These are phyloP conservation scores for Ilex aquifolium DNA, from an alignment of 257 asterid genomes.

Conservation along the genomic window DNA sequence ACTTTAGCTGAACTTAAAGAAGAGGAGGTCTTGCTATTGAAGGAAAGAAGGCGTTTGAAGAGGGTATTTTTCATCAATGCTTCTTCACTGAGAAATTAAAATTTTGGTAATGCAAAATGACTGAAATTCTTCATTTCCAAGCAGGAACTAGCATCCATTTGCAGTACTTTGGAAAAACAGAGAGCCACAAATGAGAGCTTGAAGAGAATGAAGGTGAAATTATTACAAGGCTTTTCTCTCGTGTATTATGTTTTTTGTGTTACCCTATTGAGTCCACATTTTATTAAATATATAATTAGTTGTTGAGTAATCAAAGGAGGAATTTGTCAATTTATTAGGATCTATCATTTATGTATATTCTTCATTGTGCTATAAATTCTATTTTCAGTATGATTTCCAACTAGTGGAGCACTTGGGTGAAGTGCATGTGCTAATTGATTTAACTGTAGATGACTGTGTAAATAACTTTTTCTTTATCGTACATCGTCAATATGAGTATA, in stretches of 20 bases:
- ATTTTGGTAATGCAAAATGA: neutral
- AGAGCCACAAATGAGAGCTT: slow-evolving; percentile 40
- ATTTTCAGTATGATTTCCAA: too few species aligned
- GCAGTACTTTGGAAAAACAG: slow-evolving; percentile 42
- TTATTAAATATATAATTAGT: neutral
- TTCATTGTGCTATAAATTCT: too few species aligned
- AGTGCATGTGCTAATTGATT: too few species aligned
- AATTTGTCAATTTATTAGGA: neutral
- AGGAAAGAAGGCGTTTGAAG: slow-evolving; percentile 58
- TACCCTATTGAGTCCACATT: neutral
- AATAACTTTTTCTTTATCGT: too few species aligned
- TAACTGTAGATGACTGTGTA: too few species aligned
- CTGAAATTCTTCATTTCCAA: slow-evolving; percentile 4
- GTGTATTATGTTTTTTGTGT: neutral
- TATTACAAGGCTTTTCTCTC: neutral
- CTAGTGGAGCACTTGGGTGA: too few species aligned
- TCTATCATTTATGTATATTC: too few species aligned
- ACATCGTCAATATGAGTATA: too few species aligned
- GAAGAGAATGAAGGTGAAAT: slow-evolving; percentile 62
- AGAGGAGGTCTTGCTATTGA: slow-evolving; percentile 41
- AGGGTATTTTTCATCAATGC: slow-evolving; percentile 34
- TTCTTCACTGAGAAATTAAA: neutral
- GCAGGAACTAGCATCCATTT: slow-evolving; percentile 50
- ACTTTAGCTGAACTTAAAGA: slow-evolving; percentile 59
- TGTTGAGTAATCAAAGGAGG: neutral